These are phyloP conservation scores for Neostapfia colusana DNA, from an alignment of 176 grass and related monocot genomes.

Conservation along the genomic window DNA sequence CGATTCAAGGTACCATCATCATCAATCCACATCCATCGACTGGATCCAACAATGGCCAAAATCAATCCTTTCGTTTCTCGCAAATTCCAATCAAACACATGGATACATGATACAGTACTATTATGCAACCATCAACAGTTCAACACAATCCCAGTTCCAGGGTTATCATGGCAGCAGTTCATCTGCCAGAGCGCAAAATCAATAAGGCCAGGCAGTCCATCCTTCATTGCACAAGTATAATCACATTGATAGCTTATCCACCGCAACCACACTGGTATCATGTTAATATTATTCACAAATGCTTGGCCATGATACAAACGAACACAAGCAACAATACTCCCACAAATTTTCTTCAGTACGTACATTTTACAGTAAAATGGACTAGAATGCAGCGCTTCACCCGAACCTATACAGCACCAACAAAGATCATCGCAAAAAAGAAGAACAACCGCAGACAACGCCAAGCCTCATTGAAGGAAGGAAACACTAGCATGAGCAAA, in stretches of 20 bases:
- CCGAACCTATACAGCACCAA: conserved; percentile 49
- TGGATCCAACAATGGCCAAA: neutral
- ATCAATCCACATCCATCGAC: neutral
- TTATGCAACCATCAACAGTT: neutral
- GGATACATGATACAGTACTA: neutral
- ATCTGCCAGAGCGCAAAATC: neutral
- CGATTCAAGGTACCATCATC: neutral
- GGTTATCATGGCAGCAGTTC: neutral
- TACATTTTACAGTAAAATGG: neutral
- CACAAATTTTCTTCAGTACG: neutral
- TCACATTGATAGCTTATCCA: neutral
- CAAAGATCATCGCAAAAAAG: conserved; percentile 18
- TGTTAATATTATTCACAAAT: neutral
- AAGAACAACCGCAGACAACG: neutral
- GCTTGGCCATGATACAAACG: neutral
- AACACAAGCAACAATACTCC: neutral
- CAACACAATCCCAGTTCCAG: neutral
- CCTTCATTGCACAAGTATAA: neutral
- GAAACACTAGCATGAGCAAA: conserved; percentile 6
- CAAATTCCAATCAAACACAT: neutral
- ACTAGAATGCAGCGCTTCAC: conserved; percentile 11
- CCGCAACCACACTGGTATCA: no score
- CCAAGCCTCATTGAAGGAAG: conserved; percentile 1
- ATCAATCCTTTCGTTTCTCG: neutral
- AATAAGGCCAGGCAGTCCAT: neutral